Evolutionary conservation across 2,329 filamentous ascomycete genomes (phyloP), one percentile per base, ranked within the genome.

Genomic region (Fusarium setosum): DNA sequence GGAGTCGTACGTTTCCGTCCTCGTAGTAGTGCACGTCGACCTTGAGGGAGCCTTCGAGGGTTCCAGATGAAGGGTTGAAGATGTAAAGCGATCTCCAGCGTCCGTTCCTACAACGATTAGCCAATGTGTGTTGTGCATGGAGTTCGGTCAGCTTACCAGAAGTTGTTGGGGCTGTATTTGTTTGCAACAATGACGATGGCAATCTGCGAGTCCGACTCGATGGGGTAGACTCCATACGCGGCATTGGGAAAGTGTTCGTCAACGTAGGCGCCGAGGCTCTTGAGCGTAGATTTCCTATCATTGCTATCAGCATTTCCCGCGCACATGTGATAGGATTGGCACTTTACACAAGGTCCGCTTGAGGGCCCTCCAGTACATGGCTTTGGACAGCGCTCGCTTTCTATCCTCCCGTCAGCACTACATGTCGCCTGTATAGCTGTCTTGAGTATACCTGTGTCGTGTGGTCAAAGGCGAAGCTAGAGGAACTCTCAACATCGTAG

Each of bases 21-120:
- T 99, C 96, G 82, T 99, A 99, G 85, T 99, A 99, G 84, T 99
- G 96, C 50, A 99, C 95, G 71, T 98, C 94, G 53, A 97, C 92
- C 78, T 95, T 93, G 79, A 98, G 90, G 59, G 85, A 89, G 72
- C 96, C 96, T 34, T 90, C 88, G 40, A 98, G 82, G 45, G 83
- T 83, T 66, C 84, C 84, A 2, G 87, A 86, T n/a, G 88, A 82
- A 5, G 94, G 89, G 64, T 90, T 86, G 78, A 92, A 91, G 72
- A 91, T 86, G 82, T 98, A 98, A 52, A 91, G 85, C 45, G 93
- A 94, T 73, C 96, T 92, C 93, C 96, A 99, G 65, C 96, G 93
- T 64, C 96, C 96, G 81, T 97, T 98, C 93, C 92, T 94, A 67
- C 29, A 29, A 5, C 6, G 40, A 61, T 75, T 51, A 76, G 71